Percentiles rank a stretch among this genome's conserved stretches.
phyloP scores from a whole-genome alignment of 345 rosid species.

The Salix exigua region DNA sequence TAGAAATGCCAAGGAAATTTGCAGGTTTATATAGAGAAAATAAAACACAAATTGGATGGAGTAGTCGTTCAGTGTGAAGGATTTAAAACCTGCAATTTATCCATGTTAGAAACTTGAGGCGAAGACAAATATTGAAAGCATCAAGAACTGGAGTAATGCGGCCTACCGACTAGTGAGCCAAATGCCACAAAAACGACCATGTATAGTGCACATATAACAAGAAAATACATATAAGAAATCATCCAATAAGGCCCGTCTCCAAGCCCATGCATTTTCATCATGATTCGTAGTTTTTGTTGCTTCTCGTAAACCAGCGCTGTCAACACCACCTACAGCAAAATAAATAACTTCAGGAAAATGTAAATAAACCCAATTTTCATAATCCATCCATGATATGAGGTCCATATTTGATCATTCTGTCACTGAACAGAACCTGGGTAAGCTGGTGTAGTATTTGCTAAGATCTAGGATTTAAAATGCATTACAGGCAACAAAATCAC shows the following conservation, averaged over 20 bases:
- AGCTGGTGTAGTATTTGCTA: background rate
- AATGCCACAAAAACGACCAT: slow-evolving; percentile 63
- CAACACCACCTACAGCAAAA: slow-evolving; percentile 57
- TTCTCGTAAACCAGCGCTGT: slow-evolving; percentile 75
- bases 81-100: slow-evolving; percentile 63
- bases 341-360: background rate
- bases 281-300: slow-evolving; percentile 67
- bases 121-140: slow-evolving; percentile 10
- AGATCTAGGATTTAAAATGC: background rate
- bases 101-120: slow-evolving; percentile 15
- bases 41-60: slow-evolving; percentile 63
- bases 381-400: background rate
- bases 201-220: slow-evolving; percentile 56
- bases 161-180: slow-evolving; percentile 78
- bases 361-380: background rate
- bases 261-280: slow-evolving; percentile 99
- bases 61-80: slow-evolving; percentile 70
- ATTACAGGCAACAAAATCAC: background rate
- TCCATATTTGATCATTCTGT: background rate
- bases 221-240: slow-evolving; percentile 75
- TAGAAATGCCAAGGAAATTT: slow-evolving; percentile 73
- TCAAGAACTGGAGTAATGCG: slow-evolving; percentile 17
- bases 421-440: too few relatives aligned
- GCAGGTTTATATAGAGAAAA: slow-evolving; percentile 73
- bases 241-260: slow-evolving; percentile 94